Conservation (phyloP, 1,284 basidiomycete species). For the Singerocomus inundabilis region DNA sequence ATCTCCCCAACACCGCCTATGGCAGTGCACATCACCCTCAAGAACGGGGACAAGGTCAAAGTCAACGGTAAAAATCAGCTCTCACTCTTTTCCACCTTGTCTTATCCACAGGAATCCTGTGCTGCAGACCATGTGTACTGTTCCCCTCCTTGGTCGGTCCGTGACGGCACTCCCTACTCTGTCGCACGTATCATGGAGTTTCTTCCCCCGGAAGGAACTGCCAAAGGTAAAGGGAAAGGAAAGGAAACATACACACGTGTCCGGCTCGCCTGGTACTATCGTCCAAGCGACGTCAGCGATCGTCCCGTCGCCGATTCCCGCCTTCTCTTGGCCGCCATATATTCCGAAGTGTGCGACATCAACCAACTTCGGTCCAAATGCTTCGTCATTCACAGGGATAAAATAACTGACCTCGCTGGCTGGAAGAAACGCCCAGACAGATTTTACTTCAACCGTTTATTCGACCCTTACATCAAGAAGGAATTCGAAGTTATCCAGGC, state of each 20-base stretch:
- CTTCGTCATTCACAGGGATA: slow-evolving; percentile 91
- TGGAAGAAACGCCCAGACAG: slow-evolving; percentile 95
- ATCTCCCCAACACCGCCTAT: slow-evolving; percentile 25
- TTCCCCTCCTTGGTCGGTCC: slow-evolving; percentile 85
- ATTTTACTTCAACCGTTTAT: slow-evolving; percentile 92
- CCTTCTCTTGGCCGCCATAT: slow-evolving; percentile 90
- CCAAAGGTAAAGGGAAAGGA: slow-evolving; percentile 52
- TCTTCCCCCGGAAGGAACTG: slow-evolving; percentile 71
- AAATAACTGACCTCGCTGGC: slow-evolving; percentile 89
- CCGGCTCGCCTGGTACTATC: slow-evolving; percentile 90
- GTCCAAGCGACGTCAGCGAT: slow-evolving; percentile 86
- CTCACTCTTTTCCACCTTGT: slow-evolving; percentile 21
- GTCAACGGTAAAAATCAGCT: slow-evolving; percentile 64
- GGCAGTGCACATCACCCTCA: slow-evolving; percentile 45
- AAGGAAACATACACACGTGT: slow-evolving; percentile 75
- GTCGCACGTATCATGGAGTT: slow-evolving; percentile 97
- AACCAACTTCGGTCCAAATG: slow-evolving; percentile 89
- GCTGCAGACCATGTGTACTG: slow-evolving; percentile 92
- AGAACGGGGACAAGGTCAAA: slow-evolving; percentile 78
- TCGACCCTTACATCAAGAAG: slow-evolving; percentile 97
- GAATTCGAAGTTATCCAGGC: slow-evolving; percentile 96
- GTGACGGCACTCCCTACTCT: slow-evolving; percentile 91
- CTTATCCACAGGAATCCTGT: slow-evolving; percentile 24
- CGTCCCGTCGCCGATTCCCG: slow-evolving; percentile 84
- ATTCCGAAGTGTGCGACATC: slow-evolving; percentile 92